A percentile compares a stretch with the other conserved stretches of the same genome.
phyloP scores from a whole-genome alignment of 164 flowering plant species.

The Piper longum region DNA sequence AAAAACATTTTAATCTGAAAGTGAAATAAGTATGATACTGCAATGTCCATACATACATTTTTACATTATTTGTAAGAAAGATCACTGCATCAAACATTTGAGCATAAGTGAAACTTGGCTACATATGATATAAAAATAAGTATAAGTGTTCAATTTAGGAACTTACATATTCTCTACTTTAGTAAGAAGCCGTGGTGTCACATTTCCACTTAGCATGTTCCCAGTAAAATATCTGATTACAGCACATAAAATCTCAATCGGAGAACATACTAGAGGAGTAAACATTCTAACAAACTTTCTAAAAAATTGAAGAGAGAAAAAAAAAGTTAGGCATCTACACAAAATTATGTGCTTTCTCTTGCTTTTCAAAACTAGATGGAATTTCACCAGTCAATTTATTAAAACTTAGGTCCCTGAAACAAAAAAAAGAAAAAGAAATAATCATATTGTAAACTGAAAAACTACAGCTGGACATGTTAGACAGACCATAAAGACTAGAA shows the following conservation, averaged over 20 bases:
- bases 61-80: background rate
- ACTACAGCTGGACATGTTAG: background rate
- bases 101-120: background rate
- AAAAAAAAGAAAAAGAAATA: background rate
- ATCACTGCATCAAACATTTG: constrained; percentile 1
- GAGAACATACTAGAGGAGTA: background rate
- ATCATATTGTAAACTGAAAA: background rate
- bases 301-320: too few species aligned
- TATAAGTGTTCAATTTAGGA: background rate
- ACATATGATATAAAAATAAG: too few species aligned
- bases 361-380: constrained; percentile 3
- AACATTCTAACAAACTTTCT: too few species aligned
- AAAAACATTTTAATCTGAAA: background rate
- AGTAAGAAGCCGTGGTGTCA: constrained; percentile 31
- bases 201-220: constrained; percentile 39
- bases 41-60: background rate
- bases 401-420: constrained; percentile 15
- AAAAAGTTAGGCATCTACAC: constrained; percentile 5
- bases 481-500: too few species aligned
- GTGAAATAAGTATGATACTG: background rate
- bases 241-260: background rate
- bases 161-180: constrained; percentile 43
- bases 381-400: constrained; percentile 12
- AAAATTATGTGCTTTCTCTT: background rate
- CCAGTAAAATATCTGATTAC: constrained; percentile 31